phyloP scores from a whole-genome alignment of 768 basidiomycete genomes.

The Ramaria rubella region DNA sequence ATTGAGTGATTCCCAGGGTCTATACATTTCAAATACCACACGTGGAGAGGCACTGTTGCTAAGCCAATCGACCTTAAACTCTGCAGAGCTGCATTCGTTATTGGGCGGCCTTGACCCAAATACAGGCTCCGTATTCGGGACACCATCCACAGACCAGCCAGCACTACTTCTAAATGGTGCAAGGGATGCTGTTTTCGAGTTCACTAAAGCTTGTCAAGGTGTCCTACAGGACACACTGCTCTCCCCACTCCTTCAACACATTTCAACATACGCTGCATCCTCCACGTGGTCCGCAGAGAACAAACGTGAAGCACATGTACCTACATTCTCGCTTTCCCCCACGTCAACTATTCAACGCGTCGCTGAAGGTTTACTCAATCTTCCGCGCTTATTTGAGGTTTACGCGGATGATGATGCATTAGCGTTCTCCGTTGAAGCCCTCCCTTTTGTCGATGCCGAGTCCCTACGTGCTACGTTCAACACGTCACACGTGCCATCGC shows the following conservation, averaged over 20 bases:
- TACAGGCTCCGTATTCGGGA: constrained; percentile 19
- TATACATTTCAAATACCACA: constrained; percentile 50
- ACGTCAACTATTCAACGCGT: constrained; percentile 84
- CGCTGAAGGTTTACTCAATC: constrained; percentile 89
- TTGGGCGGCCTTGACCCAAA: constrained; percentile 46
- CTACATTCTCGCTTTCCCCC: constrained; percentile 89
- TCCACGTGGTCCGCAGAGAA: constrained; percentile 55
- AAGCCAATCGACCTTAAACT: constrained; percentile 80
- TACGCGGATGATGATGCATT: constrained; percentile 90
- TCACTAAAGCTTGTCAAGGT: constrained; percentile 69
- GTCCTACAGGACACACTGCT: constrained; percentile 80
- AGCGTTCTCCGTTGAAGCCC: constrained; percentile 76
- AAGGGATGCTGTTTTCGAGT: constrained; percentile 48
- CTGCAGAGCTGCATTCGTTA: constrained; percentile 61
- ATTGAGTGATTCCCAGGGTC: constrained; percentile 45
- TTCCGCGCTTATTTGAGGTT: constrained; percentile 89
- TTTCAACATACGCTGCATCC: constrained; percentile 62
- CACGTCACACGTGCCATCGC: neutral
- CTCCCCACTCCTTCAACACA: constrained; percentile 69
- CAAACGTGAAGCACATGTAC: constrained; percentile 55
- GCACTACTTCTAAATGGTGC: constrained; percentile 47
- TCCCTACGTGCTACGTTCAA: constrained; percentile 17
- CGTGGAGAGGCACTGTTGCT: constrained; percentile 70
- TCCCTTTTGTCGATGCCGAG: constrained; percentile 63
- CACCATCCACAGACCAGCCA: constrained; percentile 20